Conservation (phyloP, 176 grass and related monocot genomes). For the Cenchrus americanus region DNA sequence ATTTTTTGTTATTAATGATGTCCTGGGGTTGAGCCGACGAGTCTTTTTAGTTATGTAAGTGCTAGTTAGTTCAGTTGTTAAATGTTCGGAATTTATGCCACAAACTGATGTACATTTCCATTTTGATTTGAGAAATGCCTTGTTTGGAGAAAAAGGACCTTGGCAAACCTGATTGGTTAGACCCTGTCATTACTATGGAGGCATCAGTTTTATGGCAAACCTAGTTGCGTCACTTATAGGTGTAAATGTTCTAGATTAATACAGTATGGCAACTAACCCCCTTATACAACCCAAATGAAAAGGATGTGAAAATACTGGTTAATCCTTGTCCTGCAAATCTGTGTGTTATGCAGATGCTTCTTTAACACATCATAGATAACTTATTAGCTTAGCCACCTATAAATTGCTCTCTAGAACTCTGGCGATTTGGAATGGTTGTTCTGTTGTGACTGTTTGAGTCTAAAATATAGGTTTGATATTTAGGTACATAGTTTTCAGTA, state of each 20-base stretch:
- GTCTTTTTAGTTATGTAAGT: neutral
- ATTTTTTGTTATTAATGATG: neutral
- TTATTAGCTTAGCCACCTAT: neutral
- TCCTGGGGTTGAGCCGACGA: neutral
- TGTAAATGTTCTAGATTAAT: neutral
- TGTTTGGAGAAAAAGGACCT: neutral
- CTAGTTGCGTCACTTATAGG: neutral
- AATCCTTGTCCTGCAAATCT: neutral
- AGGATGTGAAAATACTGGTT: conserved; percentile 16
- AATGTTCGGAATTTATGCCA: neutral
- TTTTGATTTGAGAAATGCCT: conserved; percentile 19
- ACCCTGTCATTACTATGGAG: neutral
- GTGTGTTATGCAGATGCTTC: neutral
- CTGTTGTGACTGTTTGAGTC: neutral
- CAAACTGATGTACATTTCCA: neutral
- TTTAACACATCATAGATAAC: neutral
- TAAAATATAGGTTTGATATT: neutral
- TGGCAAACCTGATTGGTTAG: neutral
- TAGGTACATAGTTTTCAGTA: neutral
- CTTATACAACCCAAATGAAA: neutral
- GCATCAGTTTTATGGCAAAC: neutral
- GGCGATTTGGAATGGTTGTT: neutral
- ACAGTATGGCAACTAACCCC: neutral
- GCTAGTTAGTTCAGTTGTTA: neutral
- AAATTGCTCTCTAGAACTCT: neutral